Base-by-base conservation (phyloP, 2,329 filamentous ascomycete species). In the Graphilbum fragrans region DNA sequence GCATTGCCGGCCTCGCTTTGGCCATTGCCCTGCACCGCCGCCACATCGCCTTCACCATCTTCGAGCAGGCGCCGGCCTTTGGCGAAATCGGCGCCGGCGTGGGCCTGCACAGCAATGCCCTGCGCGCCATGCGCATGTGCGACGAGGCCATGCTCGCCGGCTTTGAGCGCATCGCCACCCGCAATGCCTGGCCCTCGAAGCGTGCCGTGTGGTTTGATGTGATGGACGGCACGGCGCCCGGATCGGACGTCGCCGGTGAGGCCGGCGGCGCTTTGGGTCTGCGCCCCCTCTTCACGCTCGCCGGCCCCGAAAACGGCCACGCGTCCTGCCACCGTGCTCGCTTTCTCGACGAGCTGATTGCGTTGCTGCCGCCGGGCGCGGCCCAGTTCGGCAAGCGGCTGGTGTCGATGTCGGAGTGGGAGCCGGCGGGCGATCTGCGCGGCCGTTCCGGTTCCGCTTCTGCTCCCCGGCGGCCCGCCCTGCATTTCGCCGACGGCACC, bases 1-100 rank as follows among this genome's bases (percentile, higher is more conserved):
- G 62, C 50, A 73, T 65, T 44, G 70, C 64, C 4, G 70, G 70
- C 8, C 50, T 72, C 10, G 60, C 63, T 16, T 58, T 73, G 1
- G 66, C 67, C 1, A 56, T 71, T 0, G 69, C 60, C 14, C 61
- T 74, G 0, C 56, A 64, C 34, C 57, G 56, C 2, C 65, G 67
- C 29, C 53, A 54, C 2, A 51, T 72, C n/a, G 49, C 56, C 0
- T 67, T 61, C 45, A 64, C 55, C 1, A 42, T 73, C 3, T 73
- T 68, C 47, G 70, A 74, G 49, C 61, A 64, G 6, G 60, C 66
- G 0, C 37, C 55, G 0, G 50, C 53, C 1, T 63, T 68, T 40
- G 55, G 59, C 3, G 67, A 70, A 46, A 64, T 67, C 5, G 70
- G 70, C 0, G 69, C 70, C 0, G 70, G 69, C 9, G 66, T 74